Percentiles rank a stretch among this genome's conserved stretches.
These are phyloP conservation scores for Globisporangium orthogonon DNA, from an alignment of 352 stramenopile species.

Conservation along the genomic window DNA sequence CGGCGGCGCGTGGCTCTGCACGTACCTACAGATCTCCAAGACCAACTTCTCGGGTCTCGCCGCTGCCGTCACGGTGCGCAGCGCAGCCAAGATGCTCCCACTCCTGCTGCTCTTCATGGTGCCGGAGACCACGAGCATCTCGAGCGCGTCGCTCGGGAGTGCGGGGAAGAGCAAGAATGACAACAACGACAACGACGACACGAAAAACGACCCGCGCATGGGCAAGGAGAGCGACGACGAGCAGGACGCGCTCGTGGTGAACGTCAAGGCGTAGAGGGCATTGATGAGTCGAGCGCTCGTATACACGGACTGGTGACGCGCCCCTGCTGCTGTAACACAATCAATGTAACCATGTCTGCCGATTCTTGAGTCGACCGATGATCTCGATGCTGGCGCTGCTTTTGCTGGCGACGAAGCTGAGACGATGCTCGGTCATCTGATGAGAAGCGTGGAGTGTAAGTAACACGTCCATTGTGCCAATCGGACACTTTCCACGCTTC, in stretches of 20 bases:
- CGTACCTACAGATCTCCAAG: conserved; percentile 70
- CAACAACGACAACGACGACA: neutral
- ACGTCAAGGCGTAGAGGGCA: conserved; percentile 1
- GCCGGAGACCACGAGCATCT: conserved; percentile 59
- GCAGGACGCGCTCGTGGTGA: neutral
- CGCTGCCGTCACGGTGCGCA: conserved; percentile 50
- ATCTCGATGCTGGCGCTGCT: neutral
- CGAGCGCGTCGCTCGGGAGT: conserved; percentile 32
- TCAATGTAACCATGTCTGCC: neutral
- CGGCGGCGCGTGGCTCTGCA: conserved; percentile 73
- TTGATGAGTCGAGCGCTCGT: no score
- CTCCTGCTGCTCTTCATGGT: conserved; percentile 73
- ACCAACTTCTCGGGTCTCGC: conserved; percentile 58
- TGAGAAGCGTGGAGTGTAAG: no score
- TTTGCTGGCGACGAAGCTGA: neutral
- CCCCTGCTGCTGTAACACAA: neutral
- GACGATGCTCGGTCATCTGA: neutral
- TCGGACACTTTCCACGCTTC: neutral
- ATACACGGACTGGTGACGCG: no score
- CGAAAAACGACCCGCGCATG: neutral
- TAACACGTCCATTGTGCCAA: neutral
- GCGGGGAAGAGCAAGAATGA: conserved; percentile 1
- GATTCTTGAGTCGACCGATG: neutral
- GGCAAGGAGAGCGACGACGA: neutral
- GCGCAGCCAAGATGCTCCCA: conserved; percentile 53